Conservation (phyloP, 1,284 basidiomycete species). For the Leccinum fallax region DNA sequence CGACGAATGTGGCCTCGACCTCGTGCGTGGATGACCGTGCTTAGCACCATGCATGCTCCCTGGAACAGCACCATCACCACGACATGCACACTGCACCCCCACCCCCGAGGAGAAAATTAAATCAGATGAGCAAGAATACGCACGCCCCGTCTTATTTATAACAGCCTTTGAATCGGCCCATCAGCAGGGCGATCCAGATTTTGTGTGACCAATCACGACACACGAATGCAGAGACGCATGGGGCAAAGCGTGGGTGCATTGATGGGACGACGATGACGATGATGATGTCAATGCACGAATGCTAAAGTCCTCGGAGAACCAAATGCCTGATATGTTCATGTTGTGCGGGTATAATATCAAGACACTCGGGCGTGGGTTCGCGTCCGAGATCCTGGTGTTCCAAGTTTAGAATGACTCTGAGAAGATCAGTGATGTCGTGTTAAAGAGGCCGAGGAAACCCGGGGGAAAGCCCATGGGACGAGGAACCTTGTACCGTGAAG, state of each 20-base stretch:
- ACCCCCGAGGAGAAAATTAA: not conserved
- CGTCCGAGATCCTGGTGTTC: conserved; percentile 1
- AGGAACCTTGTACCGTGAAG: not conserved
- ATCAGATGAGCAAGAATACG: not conserved
- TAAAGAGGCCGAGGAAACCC: conserved; percentile 9
- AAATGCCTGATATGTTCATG: conserved; percentile 1
- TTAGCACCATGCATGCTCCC: not conserved
- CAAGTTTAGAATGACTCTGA: conserved; percentile 5
- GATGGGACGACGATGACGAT: not conserved
- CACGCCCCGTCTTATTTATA: not conserved
- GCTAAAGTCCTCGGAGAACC: conserved; percentile 21
- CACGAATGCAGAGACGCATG: not conserved
- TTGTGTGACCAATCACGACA: not conserved
- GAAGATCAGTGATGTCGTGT: conserved; percentile 2
- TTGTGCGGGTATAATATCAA: not conserved
- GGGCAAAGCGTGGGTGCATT: not conserved
- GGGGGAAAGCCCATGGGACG: not conserved
- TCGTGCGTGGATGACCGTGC: not conserved
- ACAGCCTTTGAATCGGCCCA: not conserved
- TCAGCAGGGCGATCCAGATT: conserved; percentile 1
- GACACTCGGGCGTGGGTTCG: not conserved
- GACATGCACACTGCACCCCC: not conserved
- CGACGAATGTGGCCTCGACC: not conserved
- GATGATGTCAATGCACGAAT: not conserved
- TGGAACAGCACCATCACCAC: not conserved